phyloP scores from a whole-genome alignment of 768 basidiomycete species.

The Paxillus ammoniavirescens region DNA sequence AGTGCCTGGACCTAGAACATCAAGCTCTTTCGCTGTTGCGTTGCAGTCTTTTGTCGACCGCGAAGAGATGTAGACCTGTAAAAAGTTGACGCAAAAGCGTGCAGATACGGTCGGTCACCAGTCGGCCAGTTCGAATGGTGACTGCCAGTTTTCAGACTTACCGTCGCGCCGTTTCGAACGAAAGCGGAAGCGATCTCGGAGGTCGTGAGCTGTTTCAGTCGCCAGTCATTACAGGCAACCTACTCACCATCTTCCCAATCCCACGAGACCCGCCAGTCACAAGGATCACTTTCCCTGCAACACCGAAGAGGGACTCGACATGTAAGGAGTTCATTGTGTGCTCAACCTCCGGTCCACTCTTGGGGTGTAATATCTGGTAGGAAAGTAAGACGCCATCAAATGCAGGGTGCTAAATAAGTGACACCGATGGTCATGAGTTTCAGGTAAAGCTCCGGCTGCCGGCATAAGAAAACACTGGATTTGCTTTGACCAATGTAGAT shows the following conservation, averaged over 20 bases:
- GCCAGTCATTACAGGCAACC: background rate
- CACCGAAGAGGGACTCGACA: conserved; percentile 43
- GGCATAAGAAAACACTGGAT: background rate
- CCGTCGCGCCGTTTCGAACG: conserved; percentile 59
- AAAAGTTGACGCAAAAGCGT: background rate
- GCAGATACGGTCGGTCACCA: background rate
- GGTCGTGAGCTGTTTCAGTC: conserved; percentile 7
- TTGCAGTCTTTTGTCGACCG: conserved; percentile 52
- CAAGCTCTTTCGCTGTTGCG: conserved; percentile 51
- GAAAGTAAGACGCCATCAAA: too few relatives aligned
- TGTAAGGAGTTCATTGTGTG: conserved; percentile 37
- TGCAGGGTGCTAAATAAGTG: background rate
- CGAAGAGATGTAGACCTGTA: conserved; percentile 61
- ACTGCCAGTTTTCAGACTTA: conserved; percentile 18
- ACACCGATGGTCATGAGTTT: conserved; percentile 13
- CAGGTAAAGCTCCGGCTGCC: conserved; percentile 8
- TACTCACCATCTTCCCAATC: conserved; percentile 60
- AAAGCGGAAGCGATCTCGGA: conserved; percentile 61
- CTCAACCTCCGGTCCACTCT: background rate
- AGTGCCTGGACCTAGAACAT: conserved; percentile 48
- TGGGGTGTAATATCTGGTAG: too few relatives aligned
- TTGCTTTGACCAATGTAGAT: background rate
- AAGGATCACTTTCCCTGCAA: conserved; percentile 53
- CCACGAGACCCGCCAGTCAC: conserved; percentile 68
- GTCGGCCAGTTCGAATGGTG: conserved; percentile 11